These are phyloP conservation scores for Claviceps sp. DNA, from an alignment of 2,329 filamentous ascomycete species.

Conservation along the genomic window DNA sequence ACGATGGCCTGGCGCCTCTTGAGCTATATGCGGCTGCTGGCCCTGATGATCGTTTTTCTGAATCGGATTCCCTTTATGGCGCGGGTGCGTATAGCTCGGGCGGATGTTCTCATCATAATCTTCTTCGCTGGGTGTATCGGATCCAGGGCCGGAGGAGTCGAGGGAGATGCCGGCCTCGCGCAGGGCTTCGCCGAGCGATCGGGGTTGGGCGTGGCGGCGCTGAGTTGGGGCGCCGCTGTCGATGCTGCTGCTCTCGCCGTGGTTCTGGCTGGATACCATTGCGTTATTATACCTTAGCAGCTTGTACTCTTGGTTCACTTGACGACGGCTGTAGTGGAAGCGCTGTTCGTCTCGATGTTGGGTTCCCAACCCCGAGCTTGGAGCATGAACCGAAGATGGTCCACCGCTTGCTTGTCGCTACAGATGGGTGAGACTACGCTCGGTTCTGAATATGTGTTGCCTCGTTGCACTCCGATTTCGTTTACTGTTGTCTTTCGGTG, in stretches of 20 bases:
- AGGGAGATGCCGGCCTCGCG: constrained; percentile 12
- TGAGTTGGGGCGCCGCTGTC: neutral
- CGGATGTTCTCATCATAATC: constrained; percentile 29
- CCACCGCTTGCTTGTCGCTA: neutral
- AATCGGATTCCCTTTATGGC: neutral
- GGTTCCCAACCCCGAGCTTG: no score
- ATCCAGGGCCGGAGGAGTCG: constrained; percentile 12
- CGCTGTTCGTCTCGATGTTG: neutral
- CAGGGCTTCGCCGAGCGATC: constrained; percentile 17
- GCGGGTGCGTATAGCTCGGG: constrained; percentile 11
- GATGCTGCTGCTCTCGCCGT: neutral
- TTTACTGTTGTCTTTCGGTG: neutral
- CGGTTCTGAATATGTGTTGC: neutral
- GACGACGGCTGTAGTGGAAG: neutral
- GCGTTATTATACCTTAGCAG: neutral
- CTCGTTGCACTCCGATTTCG: neutral
- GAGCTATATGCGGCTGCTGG: neutral
- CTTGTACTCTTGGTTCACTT: neutral
- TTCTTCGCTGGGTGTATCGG: constrained; percentile 31
- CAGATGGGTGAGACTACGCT: neutral
- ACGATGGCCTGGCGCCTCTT: neutral
- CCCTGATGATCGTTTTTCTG: neutral
- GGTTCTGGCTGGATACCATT: neutral
- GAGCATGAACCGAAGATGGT: neutral
- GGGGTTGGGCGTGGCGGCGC: constrained; percentile 4